Conservation (phyloP, 352 stramenopile genomes). For the Pythium phragmiticola region DNA sequence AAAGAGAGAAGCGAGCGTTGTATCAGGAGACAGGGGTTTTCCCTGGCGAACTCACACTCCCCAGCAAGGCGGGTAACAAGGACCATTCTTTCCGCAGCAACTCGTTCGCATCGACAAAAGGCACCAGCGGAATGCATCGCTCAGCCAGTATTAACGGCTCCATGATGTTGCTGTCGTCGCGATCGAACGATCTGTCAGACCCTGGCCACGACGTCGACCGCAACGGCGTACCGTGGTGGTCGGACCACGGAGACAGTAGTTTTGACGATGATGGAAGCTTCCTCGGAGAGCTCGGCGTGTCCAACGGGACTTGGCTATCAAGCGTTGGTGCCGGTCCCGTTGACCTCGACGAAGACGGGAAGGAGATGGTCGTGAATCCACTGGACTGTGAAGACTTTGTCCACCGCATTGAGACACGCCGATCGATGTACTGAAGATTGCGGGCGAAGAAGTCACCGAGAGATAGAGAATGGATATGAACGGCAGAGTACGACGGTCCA, state of each 20-base stretch:
- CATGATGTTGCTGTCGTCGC: conserved; percentile 20
- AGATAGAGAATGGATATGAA: too few species aligned
- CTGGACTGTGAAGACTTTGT: conserved; percentile 22
- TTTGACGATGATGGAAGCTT: conserved; percentile 10
- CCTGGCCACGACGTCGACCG: conserved; percentile 2
- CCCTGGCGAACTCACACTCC: conserved; percentile 27
- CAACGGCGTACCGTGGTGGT: background rate
- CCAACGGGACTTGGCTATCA: conserved; percentile 7
- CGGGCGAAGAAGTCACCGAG: too few species aligned
- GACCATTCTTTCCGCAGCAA: conserved; percentile 9
- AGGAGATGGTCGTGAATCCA: conserved; percentile 16
- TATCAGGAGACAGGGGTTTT: conserved; percentile 68
- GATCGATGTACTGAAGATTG: conserved; percentile 11
- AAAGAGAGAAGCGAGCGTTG: conserved; percentile 65
- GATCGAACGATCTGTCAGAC: conserved; percentile 8
- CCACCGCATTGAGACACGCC: conserved; percentile 14
- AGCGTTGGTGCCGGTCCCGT: background rate
- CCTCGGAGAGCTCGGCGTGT: background rate
- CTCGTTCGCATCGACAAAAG: conserved; percentile 11
- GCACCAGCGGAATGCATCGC: background rate
- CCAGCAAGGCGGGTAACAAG: background rate
- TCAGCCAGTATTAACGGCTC: conserved; percentile 20
- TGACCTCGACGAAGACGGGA: background rate
- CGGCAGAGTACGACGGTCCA: too few species aligned
- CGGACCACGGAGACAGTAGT: background rate